Conservation (phyloP, 257 asterid species). For the Fraxinus cuspidata region DNA sequence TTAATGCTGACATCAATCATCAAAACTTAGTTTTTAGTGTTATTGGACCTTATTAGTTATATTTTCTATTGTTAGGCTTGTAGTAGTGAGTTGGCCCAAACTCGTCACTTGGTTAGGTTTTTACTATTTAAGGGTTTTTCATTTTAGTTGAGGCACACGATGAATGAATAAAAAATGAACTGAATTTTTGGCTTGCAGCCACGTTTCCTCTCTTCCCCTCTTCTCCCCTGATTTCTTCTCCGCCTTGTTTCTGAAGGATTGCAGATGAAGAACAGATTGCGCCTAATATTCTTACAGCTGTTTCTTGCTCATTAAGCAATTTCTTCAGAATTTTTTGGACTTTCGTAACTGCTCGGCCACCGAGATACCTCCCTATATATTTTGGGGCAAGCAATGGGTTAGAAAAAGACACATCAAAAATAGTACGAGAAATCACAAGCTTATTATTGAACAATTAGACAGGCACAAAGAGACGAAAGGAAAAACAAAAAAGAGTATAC, state of each 20-base stretch:
- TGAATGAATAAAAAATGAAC: too few relatives aligned
- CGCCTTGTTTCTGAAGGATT: constrained; percentile 64
- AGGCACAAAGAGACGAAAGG: neutral
- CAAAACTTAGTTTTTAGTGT: too few relatives aligned
- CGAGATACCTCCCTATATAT: constrained; percentile 62
- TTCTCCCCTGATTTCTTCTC: too few relatives aligned
- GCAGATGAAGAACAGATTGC: constrained; percentile 64
- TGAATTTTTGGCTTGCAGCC: too few relatives aligned
- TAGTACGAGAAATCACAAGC: neutral
- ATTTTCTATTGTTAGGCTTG: too few relatives aligned
- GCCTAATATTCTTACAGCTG: constrained; percentile 63
- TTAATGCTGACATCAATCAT: too few relatives aligned
- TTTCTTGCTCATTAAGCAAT: constrained; percentile 73
- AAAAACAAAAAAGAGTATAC: neutral
- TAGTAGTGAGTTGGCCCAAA: too few relatives aligned
- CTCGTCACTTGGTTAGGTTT: too few relatives aligned
- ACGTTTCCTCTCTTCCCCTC: too few relatives aligned
- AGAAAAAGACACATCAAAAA: neutral
- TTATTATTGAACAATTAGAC: neutral
- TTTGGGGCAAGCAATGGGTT: constrained; percentile 4
- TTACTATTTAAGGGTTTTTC: too few relatives aligned
- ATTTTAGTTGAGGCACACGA: too few relatives aligned
- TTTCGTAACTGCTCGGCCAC: constrained; percentile 60
- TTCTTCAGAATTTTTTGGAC: constrained; percentile 69
- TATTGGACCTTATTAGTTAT: too few relatives aligned